Base-by-base conservation (phyloP, 2,329 filamentous ascomycete species). In the Aureobasidium sp. region DNA sequence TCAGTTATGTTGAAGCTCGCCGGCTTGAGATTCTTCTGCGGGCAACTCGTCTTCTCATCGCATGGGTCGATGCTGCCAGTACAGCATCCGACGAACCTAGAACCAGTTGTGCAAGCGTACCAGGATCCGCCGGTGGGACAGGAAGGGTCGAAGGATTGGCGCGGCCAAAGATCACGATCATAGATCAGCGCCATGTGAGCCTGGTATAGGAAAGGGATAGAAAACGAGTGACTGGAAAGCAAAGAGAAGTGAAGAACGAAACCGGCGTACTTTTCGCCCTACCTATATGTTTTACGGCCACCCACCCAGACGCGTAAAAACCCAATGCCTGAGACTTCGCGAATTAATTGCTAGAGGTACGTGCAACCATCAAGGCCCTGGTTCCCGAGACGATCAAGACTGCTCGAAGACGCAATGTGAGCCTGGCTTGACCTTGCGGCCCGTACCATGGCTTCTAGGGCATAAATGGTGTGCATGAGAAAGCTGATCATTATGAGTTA, bases 21-120 rank as follows among this genome's bases (percentile, higher is more conserved):
- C 19, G 58, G 58, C n/a, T 27, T 53, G 23, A 60, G 25, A 4
- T 60, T 51, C 25, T 53, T 38, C 9, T 45, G 35, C 21, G 47
- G 58, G n/a, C 47, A 51, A 29, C 46, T 49, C 29, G 58, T 54
- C 7, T 38, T 38, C 35, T 35, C 45, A 33, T 53, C n/a, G 58
- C 58, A 60, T 37, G 58, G 58, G 23, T 60, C 47, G 47, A 27
- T 11, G 17, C 17, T 31, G 13, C 43, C 58, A 23, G n/a, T 49
- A 40, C 58, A 60, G 47, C 58, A 60, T n/a, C 58, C 58, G 17
- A 60, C 58, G 19, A 60, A 60, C 9, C 29, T 53, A 38, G 58
- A 53, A 11, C 58, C 58, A 54, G 49, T 53, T 25, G 29, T 49
- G 42, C 58, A 60, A 37, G 46, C 38, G 19, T 53, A 54, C 58